phyloP scores from a whole-genome alignment of 2,329 filamentous ascomycete species.

The Stachybotrys echinatus region DNA sequence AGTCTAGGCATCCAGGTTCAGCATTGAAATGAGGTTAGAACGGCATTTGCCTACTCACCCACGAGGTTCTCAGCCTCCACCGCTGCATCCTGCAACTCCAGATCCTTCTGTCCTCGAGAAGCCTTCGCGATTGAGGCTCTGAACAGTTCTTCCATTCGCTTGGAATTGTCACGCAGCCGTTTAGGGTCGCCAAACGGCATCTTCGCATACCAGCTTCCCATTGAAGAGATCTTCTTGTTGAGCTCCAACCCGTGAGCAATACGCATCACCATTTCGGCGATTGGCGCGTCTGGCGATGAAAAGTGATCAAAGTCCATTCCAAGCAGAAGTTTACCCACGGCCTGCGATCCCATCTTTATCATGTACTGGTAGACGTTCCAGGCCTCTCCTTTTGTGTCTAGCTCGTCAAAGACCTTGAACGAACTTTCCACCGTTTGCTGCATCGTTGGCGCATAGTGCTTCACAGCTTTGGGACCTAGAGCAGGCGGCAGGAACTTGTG shows the following conservation, averaged over 20 bases:
- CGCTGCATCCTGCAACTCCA: slow-evolving; percentile 43
- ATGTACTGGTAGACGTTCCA: slow-evolving; percentile 46
- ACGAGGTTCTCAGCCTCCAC: slow-evolving; percentile 37
- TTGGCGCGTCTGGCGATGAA: slow-evolving; percentile 31
- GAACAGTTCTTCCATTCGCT: slow-evolving; percentile 29
- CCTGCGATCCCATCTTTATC: slow-evolving; percentile 42
- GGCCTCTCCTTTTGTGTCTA: slow-evolving; percentile 41
- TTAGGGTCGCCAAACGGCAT: slow-evolving; percentile 54
- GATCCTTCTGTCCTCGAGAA: slow-evolving; percentile 29
- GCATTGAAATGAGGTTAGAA: not conserved
- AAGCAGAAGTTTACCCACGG: slow-evolving; percentile 37
- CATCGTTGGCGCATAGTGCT: slow-evolving; percentile 57
- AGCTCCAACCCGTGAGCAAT: slow-evolving; percentile 51
- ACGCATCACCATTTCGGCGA: slow-evolving; percentile 47
- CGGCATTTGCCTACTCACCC: too few species aligned
- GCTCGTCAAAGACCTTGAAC: slow-evolving; percentile 43
- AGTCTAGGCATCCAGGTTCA: not conserved
- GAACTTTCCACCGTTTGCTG: slow-evolving; percentile 46
- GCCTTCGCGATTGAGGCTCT: slow-evolving; percentile 31
- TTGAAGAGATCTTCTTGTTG: slow-evolving; percentile 46
- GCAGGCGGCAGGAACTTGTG: slow-evolving; percentile 57
- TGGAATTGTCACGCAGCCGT: slow-evolving; percentile 26
- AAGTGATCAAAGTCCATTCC: slow-evolving; percentile 43
- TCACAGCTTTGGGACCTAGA: slow-evolving; percentile 53
- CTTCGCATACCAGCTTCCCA: slow-evolving; percentile 53